phyloP scores from a whole-genome alignment of 495 filamentous ascomycete species.

The Paragyromitra xinjiangensis region DNA sequence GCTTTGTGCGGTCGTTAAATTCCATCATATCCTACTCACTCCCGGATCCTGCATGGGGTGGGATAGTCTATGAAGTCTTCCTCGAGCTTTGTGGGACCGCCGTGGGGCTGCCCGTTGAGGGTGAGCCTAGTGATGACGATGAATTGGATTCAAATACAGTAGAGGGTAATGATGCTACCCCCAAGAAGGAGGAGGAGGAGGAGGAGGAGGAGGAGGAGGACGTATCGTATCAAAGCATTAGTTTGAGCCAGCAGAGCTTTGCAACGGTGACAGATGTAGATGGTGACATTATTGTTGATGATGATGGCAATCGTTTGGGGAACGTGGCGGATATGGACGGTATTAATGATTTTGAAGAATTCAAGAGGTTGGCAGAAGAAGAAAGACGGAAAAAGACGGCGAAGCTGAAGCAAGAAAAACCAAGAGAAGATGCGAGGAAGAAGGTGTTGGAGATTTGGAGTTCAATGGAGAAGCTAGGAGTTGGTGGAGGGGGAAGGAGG shows the following conservation, averaged over 20 bases:
- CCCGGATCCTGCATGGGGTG: slow-evolving; percentile 55
- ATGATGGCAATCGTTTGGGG: slow-evolving; percentile 42
- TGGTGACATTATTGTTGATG: slow-evolving; percentile 55
- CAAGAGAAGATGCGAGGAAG: slow-evolving; percentile 51
- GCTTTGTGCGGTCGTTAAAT: slow-evolving; percentile 53
- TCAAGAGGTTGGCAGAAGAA: slow-evolving; percentile 44
- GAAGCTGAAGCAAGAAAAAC: slow-evolving; percentile 35
- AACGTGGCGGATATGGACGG: slow-evolving; percentile 48
- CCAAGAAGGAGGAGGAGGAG: slow-evolving; percentile 43
- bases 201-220: slow-evolving; percentile 49
- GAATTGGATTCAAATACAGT: slow-evolving; percentile 30
- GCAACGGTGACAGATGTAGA: slow-evolving; percentile 51
- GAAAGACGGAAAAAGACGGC: slow-evolving; percentile 24
- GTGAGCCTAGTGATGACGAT: slow-evolving; percentile 11
- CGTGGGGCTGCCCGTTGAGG: slow-evolving; percentile 44
- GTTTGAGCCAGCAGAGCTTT: slow-evolving; percentile 50
- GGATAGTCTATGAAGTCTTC: slow-evolving; percentile 55
- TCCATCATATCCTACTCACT: slow-evolving; percentile 56
- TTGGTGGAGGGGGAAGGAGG: slow-evolving; percentile 55
- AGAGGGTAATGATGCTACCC: slow-evolving; percentile 8
- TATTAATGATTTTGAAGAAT: slow-evolving; percentile 43
- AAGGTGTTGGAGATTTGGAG: slow-evolving; percentile 56
- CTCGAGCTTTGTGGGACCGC: slow-evolving; percentile 53
- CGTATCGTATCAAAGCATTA: slow-evolving; percentile 33
- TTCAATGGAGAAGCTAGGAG: slow-evolving; percentile 54